Percentiles rank a stretch among this genome's conserved stretches.
phyloP scores from a whole-genome alignment of 768 basidiomycete genomes.

The Gloeophyllum trabeum region DNA sequence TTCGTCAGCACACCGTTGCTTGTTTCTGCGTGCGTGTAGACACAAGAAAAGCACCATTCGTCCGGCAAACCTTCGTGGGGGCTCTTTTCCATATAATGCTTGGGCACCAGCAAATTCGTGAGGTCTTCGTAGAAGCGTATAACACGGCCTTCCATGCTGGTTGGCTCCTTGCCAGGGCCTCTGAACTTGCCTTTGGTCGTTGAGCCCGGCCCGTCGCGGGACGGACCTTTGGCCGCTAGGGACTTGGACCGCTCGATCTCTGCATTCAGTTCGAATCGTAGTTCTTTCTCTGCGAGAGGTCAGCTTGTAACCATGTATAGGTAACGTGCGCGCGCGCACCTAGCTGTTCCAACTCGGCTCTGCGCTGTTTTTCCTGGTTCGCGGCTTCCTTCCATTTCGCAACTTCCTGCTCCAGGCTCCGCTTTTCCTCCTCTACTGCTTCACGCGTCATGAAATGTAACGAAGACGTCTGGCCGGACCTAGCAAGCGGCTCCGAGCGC shows the following conservation, averaged over 20 bases:
- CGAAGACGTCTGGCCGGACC: constrained; percentile 34
- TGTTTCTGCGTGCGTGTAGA: constrained; percentile 39
- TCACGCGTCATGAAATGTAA: constrained; percentile 66
- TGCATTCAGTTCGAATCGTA: constrained; percentile 42
- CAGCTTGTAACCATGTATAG: too few species aligned
- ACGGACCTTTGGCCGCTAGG: constrained; percentile 27
- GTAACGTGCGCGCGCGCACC: too few species aligned
- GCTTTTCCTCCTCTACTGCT: constrained; percentile 60
- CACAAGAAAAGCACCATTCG: constrained; percentile 53
- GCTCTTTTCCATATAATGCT: constrained; percentile 37
- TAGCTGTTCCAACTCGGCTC: constrained; percentile 32
- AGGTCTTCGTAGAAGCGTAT: constrained; percentile 79
- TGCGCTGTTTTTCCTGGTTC: constrained; percentile 31
- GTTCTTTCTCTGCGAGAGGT: constrained; percentile 31
- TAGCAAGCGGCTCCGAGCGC: constrained; percentile 41
- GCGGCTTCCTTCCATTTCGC: constrained; percentile 29
- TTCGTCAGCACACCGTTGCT: background rate
- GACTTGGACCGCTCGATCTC: constrained; percentile 48
- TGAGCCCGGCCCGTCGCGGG: constrained; percentile 27
- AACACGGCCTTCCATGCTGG: constrained; percentile 45
- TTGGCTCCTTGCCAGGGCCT: constrained; percentile 34
- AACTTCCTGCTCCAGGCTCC: constrained; percentile 35
- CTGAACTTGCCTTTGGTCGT: constrained; percentile 20
- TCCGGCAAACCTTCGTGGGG: constrained; percentile 17
- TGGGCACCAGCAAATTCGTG: constrained; percentile 66